Evolutionary conservation across 192 early-diverging fungal genomes (phyloP).

Genomic region (Backusella morwellensis): DNA sequence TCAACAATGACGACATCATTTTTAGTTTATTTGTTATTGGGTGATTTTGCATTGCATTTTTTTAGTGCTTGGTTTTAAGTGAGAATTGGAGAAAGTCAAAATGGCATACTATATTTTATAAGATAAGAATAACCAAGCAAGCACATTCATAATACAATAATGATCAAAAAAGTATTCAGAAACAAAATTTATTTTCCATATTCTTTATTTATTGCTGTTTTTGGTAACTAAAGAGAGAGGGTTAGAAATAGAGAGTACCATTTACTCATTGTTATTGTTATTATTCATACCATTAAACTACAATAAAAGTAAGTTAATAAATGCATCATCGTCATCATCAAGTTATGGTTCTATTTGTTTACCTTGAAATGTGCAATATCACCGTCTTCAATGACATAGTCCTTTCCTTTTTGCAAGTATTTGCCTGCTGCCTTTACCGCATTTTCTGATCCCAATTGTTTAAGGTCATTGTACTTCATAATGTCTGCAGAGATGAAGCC

Average conservation of each 20-base stretch:
- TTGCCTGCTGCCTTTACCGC: conserved; percentile 76
- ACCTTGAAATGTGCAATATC: conserved; percentile 55
- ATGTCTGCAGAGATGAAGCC: conserved; percentile 81
- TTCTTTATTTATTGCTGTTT: neutral
- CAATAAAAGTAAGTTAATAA: neutral
- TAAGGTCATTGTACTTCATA: conserved; percentile 54
- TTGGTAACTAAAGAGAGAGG: neutral
- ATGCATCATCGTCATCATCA: neutral
- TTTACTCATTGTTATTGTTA: neutral
- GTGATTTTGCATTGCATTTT: neutral
- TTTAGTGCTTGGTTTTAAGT: neutral
- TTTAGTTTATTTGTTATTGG: neutral
- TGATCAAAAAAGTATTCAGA: no score
- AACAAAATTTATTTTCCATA: neutral
- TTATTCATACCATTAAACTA: neutral
- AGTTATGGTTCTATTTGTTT: neutral
- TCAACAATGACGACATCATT: neutral
- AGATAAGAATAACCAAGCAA: no score
- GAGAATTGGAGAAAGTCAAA: no score
- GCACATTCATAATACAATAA: no score
- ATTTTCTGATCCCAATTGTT: conserved; percentile 57
- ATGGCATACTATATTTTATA: neutral
- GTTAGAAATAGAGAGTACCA: neutral
- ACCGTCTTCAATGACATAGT: conserved; percentile 69
- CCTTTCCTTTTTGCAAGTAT: conserved; percentile 69